Conservation (phyloP, 148 eudicot genomes). For the Fagopyrum esculentum region DNA sequence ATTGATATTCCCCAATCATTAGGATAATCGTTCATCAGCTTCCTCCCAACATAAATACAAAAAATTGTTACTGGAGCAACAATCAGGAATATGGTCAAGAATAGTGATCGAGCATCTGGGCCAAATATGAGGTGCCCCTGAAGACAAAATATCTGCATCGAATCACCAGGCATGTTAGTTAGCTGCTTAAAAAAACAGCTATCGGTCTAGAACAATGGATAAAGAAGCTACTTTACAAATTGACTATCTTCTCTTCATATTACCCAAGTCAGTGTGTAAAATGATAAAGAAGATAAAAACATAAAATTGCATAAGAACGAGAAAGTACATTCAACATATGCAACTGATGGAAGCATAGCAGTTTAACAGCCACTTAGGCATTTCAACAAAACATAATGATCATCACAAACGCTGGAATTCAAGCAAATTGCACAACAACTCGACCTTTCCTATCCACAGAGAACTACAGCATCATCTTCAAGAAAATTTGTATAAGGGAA, state of each 20-base stretch:
- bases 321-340: too few species aligned
- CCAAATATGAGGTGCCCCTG: conserved; percentile 87
- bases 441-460: too few species aligned
- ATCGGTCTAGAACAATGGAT: too few species aligned
- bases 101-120: conserved; percentile 88
- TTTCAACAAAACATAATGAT: too few species aligned
- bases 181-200: not conserved
- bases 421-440: too few species aligned
- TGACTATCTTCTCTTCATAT: not conserved
- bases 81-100: conserved; percentile 80
- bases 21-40: conserved; percentile 66
- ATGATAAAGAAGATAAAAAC: not conserved
- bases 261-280: not conserved
- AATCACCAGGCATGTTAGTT: conserved; percentile 15
- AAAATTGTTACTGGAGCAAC: conserved; percentile 74
- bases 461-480: too few species aligned
- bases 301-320: not conserved
- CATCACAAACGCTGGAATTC: too few species aligned
- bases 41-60: conserved; percentile 79
- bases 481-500: too few species aligned
- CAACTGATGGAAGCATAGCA: too few species aligned
- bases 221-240: too few species aligned
- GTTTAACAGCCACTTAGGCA: too few species aligned
- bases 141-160: conserved; percentile 81
- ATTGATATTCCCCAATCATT: conserved; percentile 60